phyloP scores from a whole-genome alignment of 108 stramenopile species.

The Mayamaea pseudoterrestris region DNA sequence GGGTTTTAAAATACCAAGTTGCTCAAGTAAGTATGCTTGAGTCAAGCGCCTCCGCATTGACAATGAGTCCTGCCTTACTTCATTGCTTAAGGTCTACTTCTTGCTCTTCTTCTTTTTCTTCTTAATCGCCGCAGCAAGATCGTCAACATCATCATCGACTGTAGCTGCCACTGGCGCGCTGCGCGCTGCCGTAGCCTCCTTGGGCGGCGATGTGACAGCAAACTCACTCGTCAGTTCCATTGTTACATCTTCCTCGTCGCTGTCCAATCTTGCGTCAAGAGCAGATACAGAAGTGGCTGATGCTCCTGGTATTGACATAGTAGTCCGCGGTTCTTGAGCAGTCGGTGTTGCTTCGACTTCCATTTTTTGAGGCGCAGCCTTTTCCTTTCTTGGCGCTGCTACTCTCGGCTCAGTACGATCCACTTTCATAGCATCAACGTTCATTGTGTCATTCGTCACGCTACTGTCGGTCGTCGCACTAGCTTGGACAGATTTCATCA shows the following conservation, averaged over 20 bases:
- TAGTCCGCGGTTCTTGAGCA: conserved; percentile 4
- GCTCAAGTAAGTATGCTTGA: too few relatives aligned
- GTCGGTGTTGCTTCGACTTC: not conserved
- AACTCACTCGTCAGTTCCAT: conserved; percentile 59
- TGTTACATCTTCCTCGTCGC: conserved; percentile 62
- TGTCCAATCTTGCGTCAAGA: conserved; percentile 26
- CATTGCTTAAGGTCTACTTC: too few relatives aligned
- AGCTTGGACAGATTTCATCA: conserved; percentile 37
- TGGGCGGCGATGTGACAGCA: conserved; percentile 4
- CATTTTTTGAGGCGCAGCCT: conserved; percentile 3
- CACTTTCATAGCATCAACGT: not conserved
- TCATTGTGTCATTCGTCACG: not conserved
- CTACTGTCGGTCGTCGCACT: not conserved
- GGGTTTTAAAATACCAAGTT: too few relatives aligned
- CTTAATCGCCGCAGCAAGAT: conserved; percentile 23
- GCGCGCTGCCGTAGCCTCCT: not conserved
- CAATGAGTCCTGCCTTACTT: too few relatives aligned
- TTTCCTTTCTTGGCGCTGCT: conserved; percentile 6
- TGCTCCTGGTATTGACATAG: not conserved
- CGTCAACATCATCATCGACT: conserved; percentile 22
- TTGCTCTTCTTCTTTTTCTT: conserved; percentile 26
- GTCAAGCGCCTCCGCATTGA: too few relatives aligned
- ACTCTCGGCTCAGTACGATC: not conserved
- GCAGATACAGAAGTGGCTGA: conserved; percentile 4
- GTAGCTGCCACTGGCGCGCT: not conserved